Evolutionary conservation across 2,329 filamentous ascomycete species (phyloP), one percentile per base, ranked within the genome.

Genomic region (Huntiella decipiens): DNA sequence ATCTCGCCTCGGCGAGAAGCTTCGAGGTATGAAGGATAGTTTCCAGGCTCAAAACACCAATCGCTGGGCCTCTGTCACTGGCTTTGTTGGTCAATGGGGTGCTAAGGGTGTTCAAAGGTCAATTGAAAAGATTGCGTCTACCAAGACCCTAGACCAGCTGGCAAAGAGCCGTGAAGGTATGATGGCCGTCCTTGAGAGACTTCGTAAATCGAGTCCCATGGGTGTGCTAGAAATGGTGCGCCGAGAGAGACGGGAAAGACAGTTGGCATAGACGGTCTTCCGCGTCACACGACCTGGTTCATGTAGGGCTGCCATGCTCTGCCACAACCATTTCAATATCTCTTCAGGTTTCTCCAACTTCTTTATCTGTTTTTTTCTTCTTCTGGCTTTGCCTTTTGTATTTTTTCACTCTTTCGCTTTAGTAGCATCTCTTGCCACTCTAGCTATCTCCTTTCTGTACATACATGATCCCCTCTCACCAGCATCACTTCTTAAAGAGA

Each of bases 141-240:
- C 77, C 56, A 80, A 83, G 57, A 85, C 83, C 4, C 73, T 79
- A 52, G 79, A 81, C 54, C 81, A 83, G 57, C 70, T 88, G 54
- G 77, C 79, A 44, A 87, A 87, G 64, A 83, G 81, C 53, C 76
- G 80, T 43, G 80, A 87, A 58, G 83, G 83, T 42, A 88, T 91
- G 83, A 77, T 74, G 47, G 74, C 87, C 34, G 82, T 91, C 6
- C 67, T 91, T 16, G 80, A 86, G 60, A 68, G 82, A 41, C 63
- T 77, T 44, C 67, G 73, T 41, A 71, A 72, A 58, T 72, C 67
- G 36, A 70, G 71, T 28, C 66, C 74, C 47, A 69, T 74, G 46
- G 68, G 70, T 35, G 70, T 76, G 28, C 59, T 77, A 32, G 73
- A 77, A 57, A 65, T 70, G 43, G 61, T 71, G 52, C 65, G 71